These are phyloP conservation scores for Plenodomus tracheiphilus DNA, from an alignment of 2,329 filamentous ascomycete genomes.

Conservation along the genomic window DNA sequence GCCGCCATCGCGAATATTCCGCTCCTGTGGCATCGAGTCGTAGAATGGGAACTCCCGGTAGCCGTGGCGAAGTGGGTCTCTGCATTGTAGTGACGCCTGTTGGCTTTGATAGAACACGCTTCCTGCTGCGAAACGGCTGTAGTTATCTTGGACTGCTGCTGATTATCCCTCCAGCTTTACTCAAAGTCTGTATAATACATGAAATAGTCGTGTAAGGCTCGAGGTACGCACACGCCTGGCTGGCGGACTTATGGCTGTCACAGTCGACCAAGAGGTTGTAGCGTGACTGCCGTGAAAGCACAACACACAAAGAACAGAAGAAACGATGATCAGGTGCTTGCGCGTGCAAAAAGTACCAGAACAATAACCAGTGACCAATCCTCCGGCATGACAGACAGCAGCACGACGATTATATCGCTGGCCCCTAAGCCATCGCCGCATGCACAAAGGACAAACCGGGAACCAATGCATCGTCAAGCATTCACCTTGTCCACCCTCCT, in stretches of 20 bases:
- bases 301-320: not conserved
- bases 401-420: not conserved
- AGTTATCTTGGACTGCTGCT: not conserved
- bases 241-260: no score
- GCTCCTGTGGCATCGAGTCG: conserved; percentile 30
- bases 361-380: not conserved
- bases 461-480: not conserved
- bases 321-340: not conserved
- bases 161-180: no score
- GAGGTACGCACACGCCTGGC: no score
- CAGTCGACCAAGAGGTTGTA: no score
- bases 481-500: not conserved
- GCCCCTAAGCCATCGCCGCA: not conserved
- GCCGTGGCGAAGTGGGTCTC: conserved; percentile 28
- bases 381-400: not conserved
- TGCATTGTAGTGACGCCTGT: conserved; percentile 12
- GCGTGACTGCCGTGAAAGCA: no score
- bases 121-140: not conserved
- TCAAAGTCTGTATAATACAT: no score
- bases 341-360: not conserved
- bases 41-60: conserved; percentile 35
- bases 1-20: conserved; percentile 39
- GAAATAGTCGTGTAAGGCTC: no score
- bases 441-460: not conserved
- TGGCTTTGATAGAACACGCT: not conserved